A percentile compares a stretch with the other conserved stretches of the same genome.
These are phyloP conservation scores for Aspergillus alliaceus DNA, from an alignment of 2,329 filamentous ascomycete species.

Conservation along the genomic window DNA sequence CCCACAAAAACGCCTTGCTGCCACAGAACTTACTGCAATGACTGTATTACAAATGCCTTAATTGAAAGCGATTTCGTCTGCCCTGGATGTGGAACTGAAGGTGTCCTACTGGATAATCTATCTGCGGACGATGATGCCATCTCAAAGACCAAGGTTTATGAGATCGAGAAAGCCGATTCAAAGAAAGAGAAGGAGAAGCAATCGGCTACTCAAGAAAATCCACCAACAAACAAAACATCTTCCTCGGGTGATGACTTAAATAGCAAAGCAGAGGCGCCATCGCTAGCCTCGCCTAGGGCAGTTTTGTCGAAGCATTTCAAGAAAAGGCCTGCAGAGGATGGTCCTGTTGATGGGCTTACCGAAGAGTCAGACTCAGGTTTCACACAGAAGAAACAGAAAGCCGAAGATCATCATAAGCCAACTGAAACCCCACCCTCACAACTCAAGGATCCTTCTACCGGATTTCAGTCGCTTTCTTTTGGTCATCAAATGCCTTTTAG, in stretches of 20 bases:
- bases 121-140: constrained; percentile 76
- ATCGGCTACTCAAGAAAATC: constrained; percentile 25
- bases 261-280: constrained; percentile 23
- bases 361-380: constrained; percentile 38
- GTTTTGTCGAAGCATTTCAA: constrained; percentile 53
- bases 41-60: constrained; percentile 98
- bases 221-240: constrained; percentile 18
- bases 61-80: constrained; percentile 98
- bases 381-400: constrained; percentile 45
- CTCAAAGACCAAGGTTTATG: constrained; percentile 75
- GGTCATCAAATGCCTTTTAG: constrained; percentile 38
- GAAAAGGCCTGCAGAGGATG: constrained; percentile 81
- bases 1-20: constrained; percentile 99
- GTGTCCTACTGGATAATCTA: constrained; percentile 90
- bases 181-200: constrained; percentile 46
- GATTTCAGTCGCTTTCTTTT: constrained; percentile 25
- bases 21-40: constrained; percentile 97
- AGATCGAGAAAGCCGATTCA: constrained; percentile 52
- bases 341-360: constrained; percentile 54
- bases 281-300: constrained; percentile 33
- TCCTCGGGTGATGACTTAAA: constrained; percentile 12
- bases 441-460: constrained; percentile 15
- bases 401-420: constrained; percentile 33
- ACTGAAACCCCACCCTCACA: constrained; percentile 13
- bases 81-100: constrained; percentile 85